These are phyloP conservation scores for Syzygium malaccense DNA, from an alignment of 441 rosid species.

Conservation along the genomic window DNA sequence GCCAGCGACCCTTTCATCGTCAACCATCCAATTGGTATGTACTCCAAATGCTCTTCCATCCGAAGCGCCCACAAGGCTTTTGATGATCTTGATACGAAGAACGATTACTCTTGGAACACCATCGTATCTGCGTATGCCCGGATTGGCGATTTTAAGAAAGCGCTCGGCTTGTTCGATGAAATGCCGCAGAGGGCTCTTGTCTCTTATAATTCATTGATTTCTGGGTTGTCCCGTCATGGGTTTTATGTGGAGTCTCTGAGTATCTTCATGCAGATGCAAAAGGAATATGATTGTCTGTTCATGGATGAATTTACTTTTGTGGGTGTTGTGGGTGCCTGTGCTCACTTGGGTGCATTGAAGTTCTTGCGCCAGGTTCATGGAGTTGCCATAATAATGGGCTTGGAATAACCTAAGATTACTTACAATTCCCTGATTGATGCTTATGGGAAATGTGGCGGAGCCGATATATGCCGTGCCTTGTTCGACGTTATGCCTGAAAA, in stretches of 20 bases:
- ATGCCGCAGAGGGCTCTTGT: conserved; percentile 33
- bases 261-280: conserved; percentile 19
- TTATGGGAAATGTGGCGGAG: conserved; percentile 32
- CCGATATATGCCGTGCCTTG: conserved; percentile 4
- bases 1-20: conserved; percentile 13
- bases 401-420: conserved; percentile 19
- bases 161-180: conserved; percentile 28
- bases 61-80: conserved; percentile 18
- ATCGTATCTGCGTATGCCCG: conserved; percentile 2
- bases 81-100: conserved; percentile 21
- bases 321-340: conserved; percentile 27
- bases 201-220: conserved; percentile 33
- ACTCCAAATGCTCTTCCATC: conserved; percentile 24
- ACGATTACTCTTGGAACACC: conserved; percentile 27
- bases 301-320: conserved; percentile 28
- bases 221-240: conserved; percentile 30
- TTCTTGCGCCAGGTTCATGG: conserved; percentile 30
- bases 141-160: conserved; percentile 14
- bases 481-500: conserved; percentile 23
- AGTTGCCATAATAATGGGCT: conserved; percentile 17
- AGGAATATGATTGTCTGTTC: not conserved
- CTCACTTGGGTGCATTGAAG: conserved; percentile 16
- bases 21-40: conserved; percentile 25
- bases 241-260: conserved; percentile 17
- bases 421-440: conserved; percentile 31